phyloP scores from a whole-genome alignment of 2,329 filamentous ascomycete species.

The Botrytis tulipae region DNA sequence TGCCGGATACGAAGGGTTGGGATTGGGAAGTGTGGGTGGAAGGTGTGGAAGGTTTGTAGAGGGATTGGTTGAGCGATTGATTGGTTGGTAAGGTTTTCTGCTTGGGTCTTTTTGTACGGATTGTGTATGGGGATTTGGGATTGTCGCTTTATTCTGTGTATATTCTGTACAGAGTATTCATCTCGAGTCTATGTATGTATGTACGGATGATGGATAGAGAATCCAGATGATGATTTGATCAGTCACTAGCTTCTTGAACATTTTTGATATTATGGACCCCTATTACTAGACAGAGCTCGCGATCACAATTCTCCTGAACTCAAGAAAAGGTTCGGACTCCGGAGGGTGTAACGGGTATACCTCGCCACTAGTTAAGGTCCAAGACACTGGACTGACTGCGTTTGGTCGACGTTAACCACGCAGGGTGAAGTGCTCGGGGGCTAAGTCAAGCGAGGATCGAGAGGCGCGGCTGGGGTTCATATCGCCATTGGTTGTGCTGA shows the following conservation, averaged over 20 bases:
- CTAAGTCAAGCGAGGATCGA: not conserved
- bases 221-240: not conserved
- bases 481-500: not conserved
- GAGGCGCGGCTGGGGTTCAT: not conserved
- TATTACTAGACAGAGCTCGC: not conserved
- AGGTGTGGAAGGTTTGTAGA: not conserved
- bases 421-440: not conserved
- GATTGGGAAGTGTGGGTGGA: too few species aligned
- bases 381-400: not conserved
- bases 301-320: not conserved
- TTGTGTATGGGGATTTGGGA: not conserved
- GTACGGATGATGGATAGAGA: not conserved
- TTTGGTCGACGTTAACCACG: not conserved
- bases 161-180: too few species aligned
- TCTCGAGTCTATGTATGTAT: too few species aligned
- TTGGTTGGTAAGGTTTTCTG: not conserved
- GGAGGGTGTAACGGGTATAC: not conserved
- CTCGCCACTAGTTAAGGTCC: not conserved
- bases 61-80: not conserved
- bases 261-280: not conserved
- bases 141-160: too few species aligned
- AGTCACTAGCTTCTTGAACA: not conserved
- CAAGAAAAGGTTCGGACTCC: not conserved
- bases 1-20: conserved; percentile 1
- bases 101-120: too few species aligned